A percentile compares a stretch with the other conserved stretches of the same genome.
Evolutionary conservation across 768 basidiomycete genomes (phyloP).

Genomic region (Podaxis pistillaris): DNA sequence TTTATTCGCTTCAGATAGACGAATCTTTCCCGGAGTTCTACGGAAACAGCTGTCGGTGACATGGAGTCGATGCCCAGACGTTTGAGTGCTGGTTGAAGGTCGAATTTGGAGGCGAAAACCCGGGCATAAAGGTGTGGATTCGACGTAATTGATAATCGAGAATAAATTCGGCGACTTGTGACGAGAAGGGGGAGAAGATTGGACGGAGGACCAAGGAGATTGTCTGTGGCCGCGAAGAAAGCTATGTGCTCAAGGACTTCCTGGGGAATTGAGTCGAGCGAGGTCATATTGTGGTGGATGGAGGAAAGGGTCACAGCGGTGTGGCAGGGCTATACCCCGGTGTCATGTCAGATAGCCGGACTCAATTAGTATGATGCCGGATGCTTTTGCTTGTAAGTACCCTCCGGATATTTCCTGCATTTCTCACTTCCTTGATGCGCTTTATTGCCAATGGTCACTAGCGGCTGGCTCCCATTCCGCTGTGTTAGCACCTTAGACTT

Average conservation of each 20-base stretch:
- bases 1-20: slow-evolving; percentile 56
- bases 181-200: slow-evolving; percentile 54
- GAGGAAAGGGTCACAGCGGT: background rate
- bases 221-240: slow-evolving; percentile 53
- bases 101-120: slow-evolving; percentile 70
- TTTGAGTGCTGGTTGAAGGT: slow-evolving; percentile 46
- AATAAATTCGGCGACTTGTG: slow-evolving; percentile 47
- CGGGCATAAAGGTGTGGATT: slow-evolving; percentile 75
- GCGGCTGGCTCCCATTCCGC: background rate
- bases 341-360: slow-evolving; percentile 11
- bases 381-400: background rate
- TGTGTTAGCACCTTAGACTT: too few relatives aligned
- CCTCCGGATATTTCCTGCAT: background rate
- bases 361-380: background rate
- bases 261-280: slow-evolving; percentile 57
- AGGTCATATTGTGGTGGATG: slow-evolving; percentile 25
- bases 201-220: slow-evolving; percentile 59
- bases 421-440: background rate
- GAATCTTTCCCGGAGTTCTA: slow-evolving; percentile 67
- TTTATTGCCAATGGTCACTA: background rate
- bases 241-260: slow-evolving; percentile 83
- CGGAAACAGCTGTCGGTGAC: slow-evolving; percentile 46
- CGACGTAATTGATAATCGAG: slow-evolving; percentile 43
- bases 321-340: slow-evolving; percentile 4
- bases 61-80: slow-evolving; percentile 44